Conservation (phyloP, 2,329 filamentous ascomycete species). For the Aspergillus ochraceus region DNA sequence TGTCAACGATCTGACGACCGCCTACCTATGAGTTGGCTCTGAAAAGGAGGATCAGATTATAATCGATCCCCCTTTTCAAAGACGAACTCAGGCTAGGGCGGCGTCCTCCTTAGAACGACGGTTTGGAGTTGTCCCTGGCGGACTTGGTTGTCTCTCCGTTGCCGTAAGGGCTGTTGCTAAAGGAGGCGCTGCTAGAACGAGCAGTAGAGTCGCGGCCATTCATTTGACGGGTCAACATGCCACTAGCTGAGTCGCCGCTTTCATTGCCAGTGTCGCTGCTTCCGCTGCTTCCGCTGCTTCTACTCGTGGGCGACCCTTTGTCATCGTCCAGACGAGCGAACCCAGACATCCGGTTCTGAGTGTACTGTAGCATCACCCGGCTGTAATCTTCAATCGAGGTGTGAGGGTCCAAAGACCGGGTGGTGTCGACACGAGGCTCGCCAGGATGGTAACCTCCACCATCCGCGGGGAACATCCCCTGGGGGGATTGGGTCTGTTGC, state of each 20-base stretch:
- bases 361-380: conserved; percentile 40
- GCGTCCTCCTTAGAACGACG: not conserved
- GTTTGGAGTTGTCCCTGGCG: not conserved
- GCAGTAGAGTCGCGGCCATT: conserved; percentile 20
- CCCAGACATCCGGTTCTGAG: conserved; percentile 36
- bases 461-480: conserved; percentile 21
- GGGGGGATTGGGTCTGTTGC: conserved; percentile 15
- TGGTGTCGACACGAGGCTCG: conserved; percentile 16
- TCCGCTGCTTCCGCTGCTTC: conserved; percentile 32
- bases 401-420: conserved; percentile 24
- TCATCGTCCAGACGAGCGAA: conserved; percentile 30
- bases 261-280: conserved; percentile 30
- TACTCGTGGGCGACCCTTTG: conserved; percentile 20
- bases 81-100: not conserved
- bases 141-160: not conserved
- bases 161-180: not conserved
- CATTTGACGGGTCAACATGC: conserved; percentile 21
- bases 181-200: conserved; percentile 4
- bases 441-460: conserved; percentile 17
- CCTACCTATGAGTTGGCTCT: not conserved
- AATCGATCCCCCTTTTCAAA: not conserved
- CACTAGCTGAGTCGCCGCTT: conserved; percentile 23
- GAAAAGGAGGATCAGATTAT: not conserved
- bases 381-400: conserved; percentile 39
- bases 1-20: not conserved